Conservation (phyloP, 2,329 filamentous ascomycete species). For the Periconia macrospinosa region DNA sequence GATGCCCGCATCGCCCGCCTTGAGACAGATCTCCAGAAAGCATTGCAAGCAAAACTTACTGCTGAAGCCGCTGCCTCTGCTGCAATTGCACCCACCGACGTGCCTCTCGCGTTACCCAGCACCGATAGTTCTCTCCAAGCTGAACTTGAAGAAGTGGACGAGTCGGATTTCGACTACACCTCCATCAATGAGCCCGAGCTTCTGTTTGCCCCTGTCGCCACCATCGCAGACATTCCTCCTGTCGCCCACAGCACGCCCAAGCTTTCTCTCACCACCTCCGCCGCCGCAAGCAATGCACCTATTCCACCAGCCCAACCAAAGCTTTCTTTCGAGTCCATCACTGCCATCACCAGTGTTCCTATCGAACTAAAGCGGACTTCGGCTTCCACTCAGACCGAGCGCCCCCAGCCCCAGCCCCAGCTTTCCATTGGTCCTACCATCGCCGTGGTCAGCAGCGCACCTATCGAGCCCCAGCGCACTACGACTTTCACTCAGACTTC, state of each 20-base stretch:
- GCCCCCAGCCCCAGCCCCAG: background rate
- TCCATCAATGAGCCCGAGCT: conserved; percentile 7
- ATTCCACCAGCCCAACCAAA: background rate
- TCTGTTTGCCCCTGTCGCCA: conserved; percentile 10
- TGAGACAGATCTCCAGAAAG: conserved; percentile 22
- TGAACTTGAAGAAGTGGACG: conserved; percentile 15
- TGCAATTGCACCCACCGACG: conserved; percentile 11
- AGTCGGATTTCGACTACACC: conserved; percentile 3
- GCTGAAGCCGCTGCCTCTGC: conserved; percentile 7
- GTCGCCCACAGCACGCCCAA: background rate
- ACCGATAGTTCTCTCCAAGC: conserved; percentile 14
- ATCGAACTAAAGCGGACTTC: background rate
- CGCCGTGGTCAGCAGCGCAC: background rate
- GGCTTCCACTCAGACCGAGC: too few species aligned
- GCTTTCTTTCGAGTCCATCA: background rate
- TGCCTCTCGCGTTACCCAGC: background rate
- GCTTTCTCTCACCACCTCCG: background rate
- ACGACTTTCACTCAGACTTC: background rate
- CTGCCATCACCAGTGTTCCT: background rate
- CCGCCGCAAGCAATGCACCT: background rate
- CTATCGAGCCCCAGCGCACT: background rate
- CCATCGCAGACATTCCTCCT: conserved; percentile 2
- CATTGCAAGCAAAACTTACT: conserved; percentile 11
- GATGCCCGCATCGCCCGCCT: conserved; percentile 27
- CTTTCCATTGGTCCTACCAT: background rate